Percentiles rank a stretch among this genome's conserved stretches.
Evolutionary conservation across 78 protist genomes (phyloP).

Genomic region (Capsaspora owczarzaki): DNA sequence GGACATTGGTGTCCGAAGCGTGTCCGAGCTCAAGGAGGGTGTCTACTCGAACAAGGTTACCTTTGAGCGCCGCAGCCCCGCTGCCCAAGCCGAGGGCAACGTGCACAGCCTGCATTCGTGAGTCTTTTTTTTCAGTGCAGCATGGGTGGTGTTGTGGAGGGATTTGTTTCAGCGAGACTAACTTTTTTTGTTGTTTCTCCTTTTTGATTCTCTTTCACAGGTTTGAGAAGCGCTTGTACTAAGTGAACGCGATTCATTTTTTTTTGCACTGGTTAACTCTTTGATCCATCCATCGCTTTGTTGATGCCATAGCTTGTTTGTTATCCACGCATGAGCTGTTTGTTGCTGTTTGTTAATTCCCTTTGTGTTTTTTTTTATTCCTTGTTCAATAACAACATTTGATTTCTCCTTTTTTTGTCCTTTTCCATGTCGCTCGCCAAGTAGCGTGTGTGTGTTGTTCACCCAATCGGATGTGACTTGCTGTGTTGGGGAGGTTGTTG

Average conservation of each 20-base stretch:
- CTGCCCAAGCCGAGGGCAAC: constrained; percentile 77
- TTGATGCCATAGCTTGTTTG: too few species aligned
- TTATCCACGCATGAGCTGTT: too few species aligned
- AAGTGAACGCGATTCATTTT: background rate
- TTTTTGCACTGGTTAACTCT: too few species aligned
- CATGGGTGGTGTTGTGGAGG: background rate
- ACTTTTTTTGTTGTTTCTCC: background rate
- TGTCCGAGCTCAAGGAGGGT: constrained; percentile 21
- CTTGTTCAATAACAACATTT: too few species aligned
- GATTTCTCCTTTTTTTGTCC: too few species aligned
- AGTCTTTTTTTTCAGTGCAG: background rate
- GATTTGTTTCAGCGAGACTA: background rate
- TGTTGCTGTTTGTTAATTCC: too few species aligned
- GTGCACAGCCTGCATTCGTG: constrained; percentile 62
- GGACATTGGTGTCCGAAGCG: constrained; percentile 57
- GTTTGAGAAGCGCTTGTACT: constrained; percentile 31
- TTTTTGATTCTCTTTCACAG: background rate
- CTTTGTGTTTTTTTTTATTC: too few species aligned
- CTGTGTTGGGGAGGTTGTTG: too few species aligned
- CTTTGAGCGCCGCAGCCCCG: constrained; percentile 67
- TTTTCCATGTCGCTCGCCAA: too few species aligned
- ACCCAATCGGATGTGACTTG: too few species aligned
- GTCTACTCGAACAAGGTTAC: constrained; percentile 50
- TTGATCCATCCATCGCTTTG: too few species aligned
- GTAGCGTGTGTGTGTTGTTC: too few species aligned